Conservation (phyloP, 768 basidiomycete species). For the Rhodotorula paludigena region DNA sequence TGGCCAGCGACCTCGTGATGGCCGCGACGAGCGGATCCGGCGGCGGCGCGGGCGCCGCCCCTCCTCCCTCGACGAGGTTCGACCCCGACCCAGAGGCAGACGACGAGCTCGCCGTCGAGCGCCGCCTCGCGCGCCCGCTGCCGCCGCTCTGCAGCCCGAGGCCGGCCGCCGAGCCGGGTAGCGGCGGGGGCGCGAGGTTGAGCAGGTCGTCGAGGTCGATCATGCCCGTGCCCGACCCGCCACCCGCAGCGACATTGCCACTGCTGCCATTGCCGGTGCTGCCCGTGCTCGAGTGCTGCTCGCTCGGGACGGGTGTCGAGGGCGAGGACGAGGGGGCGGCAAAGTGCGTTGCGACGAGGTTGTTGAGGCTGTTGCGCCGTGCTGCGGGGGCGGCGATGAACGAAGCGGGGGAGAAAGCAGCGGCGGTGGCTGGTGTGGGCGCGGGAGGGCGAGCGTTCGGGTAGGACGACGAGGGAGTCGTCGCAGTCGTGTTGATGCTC, state of each 20-base stretch:
- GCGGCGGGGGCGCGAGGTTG: not conserved
- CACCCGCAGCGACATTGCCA: not conserved
- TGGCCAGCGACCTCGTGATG: slow-evolving; percentile 20
- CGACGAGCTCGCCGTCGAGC: too few relatives aligned
- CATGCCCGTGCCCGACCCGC: not conserved
- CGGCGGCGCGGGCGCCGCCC: not conserved
- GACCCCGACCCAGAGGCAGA: not conserved
- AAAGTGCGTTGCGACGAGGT: not conserved
- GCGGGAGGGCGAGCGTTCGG: slow-evolving; percentile 20
- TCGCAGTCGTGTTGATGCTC: slow-evolving; percentile 23
- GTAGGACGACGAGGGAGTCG: slow-evolving; percentile 21
- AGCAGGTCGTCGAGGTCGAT: slow-evolving; percentile 22
- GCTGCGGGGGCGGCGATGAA: not conserved
- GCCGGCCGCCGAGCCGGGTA: not conserved
- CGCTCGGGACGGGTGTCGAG: too few relatives aligned
- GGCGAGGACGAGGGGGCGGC: not conserved
- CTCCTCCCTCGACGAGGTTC: not conserved
- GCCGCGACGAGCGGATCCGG: slow-evolving; percentile 16
- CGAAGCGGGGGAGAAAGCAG: slow-evolving; percentile 9
- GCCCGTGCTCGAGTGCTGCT: not conserved
- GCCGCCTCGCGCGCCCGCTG: too few relatives aligned
- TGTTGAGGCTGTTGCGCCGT: slow-evolving; percentile 6
- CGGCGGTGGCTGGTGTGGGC: slow-evolving; percentile 4
- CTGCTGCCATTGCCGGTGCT: too few relatives aligned
- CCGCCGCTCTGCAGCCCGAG: not conserved